Evolutionary conservation across 331 rosid genomes (phyloP).

Genomic region (Quercus tomentella): DNA sequence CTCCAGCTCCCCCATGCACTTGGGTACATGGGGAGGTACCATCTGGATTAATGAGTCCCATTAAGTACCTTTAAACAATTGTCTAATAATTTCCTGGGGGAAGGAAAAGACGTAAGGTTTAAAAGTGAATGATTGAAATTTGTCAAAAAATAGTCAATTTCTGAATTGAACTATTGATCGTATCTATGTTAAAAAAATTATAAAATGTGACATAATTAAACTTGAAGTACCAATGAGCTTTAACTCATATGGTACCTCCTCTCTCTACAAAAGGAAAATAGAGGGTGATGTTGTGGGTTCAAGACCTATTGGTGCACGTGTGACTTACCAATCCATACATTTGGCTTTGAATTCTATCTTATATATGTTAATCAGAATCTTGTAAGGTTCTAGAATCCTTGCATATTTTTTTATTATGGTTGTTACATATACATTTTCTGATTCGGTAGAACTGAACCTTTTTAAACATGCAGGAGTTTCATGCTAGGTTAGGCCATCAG

Average conservation of each 20-base stretch:
- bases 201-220: neutral
- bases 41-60: no score
- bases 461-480: neutral
- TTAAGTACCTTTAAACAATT: neutral
- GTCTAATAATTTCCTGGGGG: neutral
- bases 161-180: no score
- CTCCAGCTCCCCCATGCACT: no score
- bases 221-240: no score
- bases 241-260: no score
- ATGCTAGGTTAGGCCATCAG: neutral
- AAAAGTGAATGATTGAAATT: no score
- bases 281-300: no score
- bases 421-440: neutral
- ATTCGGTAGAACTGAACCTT: neutral
- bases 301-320: no score
- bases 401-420: neutral
- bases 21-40: no score
- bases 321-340: neutral
- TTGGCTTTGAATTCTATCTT: neutral
- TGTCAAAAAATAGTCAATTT: no score
- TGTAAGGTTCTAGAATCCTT: neutral
- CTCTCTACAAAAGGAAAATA: no score
- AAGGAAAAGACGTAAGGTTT: neutral
- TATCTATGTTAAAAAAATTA: no score
- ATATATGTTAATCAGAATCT: neutral